Percentiles rank a stretch among this genome's conserved stretches.
Evolutionary conservation across 805 yeast species (phyloP).

Genomic region (Sugiyamaella valdiviana): DNA sequence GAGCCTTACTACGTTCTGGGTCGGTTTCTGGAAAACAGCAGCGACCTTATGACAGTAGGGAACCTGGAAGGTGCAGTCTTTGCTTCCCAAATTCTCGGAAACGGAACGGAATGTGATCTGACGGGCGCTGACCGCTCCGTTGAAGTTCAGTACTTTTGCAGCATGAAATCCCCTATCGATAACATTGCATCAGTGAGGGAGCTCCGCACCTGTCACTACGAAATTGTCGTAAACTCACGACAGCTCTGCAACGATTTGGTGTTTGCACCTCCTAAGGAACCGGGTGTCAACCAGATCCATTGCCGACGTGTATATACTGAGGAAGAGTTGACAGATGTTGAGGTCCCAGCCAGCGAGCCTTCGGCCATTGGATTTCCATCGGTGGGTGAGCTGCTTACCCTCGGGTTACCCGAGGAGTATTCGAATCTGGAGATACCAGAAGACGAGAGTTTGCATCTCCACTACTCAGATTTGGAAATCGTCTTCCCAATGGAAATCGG

Average conservation of each 20-base stretch:
- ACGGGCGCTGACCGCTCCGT: slow-evolving; percentile 47
- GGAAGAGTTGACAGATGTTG: slow-evolving; percentile 2
- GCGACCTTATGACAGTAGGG: slow-evolving; percentile 5
- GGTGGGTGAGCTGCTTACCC: neutral
- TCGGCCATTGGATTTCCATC: neutral
- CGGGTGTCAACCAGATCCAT: slow-evolving; percentile 24
- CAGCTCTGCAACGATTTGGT: slow-evolving; percentile 40
- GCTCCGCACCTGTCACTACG: slow-evolving; percentile 52
- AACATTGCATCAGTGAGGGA: slow-evolving; percentile 42
- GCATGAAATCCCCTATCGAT: slow-evolving; percentile 30
- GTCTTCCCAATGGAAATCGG: neutral
- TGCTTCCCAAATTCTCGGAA: slow-evolving; percentile 35
- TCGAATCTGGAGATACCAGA: neutral
- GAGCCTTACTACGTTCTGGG: slow-evolving; percentile 31
- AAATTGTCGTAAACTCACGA: slow-evolving; percentile 46
- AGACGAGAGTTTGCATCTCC: neutral
- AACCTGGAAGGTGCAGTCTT: slow-evolving; percentile 17
- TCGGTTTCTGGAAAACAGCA: slow-evolving; percentile 10
- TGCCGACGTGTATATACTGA: slow-evolving; percentile 19
- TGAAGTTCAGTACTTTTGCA: slow-evolving; percentile 55
- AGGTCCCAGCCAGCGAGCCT: neutral
- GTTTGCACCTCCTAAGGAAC: slow-evolving; percentile 31
- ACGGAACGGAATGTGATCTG: slow-evolving; percentile 57
- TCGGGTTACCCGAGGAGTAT: neutral
- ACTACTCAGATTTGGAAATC: neutral